Evolutionary conservation across 2,329 filamentous ascomycete species (phyloP), one percentile per base, ranked within the genome.

Genomic region (Hypomyces rosellus): DNA sequence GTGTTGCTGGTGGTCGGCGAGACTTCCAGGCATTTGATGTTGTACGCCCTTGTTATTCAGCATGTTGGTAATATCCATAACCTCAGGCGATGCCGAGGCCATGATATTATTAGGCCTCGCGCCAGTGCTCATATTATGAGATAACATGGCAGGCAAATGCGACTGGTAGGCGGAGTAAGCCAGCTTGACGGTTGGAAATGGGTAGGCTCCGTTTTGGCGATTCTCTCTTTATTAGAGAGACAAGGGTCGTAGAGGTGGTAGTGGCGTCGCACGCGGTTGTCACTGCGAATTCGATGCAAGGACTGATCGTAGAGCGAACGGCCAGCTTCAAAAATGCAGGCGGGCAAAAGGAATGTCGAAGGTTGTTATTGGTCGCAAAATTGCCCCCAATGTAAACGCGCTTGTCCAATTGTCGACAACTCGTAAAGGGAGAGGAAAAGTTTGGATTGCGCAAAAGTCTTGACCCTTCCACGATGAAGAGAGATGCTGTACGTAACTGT

Each of bases 51-150:
- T 75, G 55, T 72, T 74, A 64, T 78, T 77, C 61, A 77, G 64
- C 68, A 78, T 74, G 62, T 70, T 75, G 59, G 69, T 74, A 59
- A 78, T 74, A 61, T 74, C 74, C 74, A 77, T 78, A 53, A 75
- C 71, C 65, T 74, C 72, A 58, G 69, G 68, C 45, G 74, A 66
- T 54, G 68, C 70, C 57, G 71, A 69, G 61, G 71, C 73, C 64
- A 63, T 65, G 66, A 73, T 69, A 55, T 61, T 66, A 60, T 60
- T 62, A 59, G 62, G 63, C 55, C 63, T 63, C 46, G 56, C 58
- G 33, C 40, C 42, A 33, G 50, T 45, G 25, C 43, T 34, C 15
- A 52, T 36, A 6, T 44, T 46, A 46, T 52, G 50, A 15, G 50
- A 45, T 36, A 52, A 45, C 50, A 52, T 52, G 7, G 38, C 50